Conservation (phyloP, 2,329 filamentous ascomycete genomes). For the Alternaria sp. region DNA sequence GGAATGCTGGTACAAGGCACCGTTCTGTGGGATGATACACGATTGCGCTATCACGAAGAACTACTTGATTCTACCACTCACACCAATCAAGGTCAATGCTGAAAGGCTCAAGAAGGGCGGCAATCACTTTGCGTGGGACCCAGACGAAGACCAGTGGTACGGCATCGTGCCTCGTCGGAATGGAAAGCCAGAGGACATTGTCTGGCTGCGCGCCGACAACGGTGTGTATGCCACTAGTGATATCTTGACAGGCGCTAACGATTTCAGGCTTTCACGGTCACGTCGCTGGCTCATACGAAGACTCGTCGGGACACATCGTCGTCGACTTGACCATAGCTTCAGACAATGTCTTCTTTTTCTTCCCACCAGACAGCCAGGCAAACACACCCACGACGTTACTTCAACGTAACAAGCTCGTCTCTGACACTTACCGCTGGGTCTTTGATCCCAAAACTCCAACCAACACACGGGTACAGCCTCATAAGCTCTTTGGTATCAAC, state of each 20-base stretch:
- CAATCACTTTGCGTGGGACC: constrained; percentile 52
- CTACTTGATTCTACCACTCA: constrained; percentile 48
- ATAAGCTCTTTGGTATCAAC: constrained; percentile 47
- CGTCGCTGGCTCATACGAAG: constrained; percentile 53
- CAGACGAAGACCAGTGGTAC: constrained; percentile 62
- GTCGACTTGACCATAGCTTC: constrained; percentile 50
- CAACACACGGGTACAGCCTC: constrained; percentile 36
- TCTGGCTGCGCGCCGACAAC: constrained; percentile 60
- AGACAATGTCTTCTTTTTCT: constrained; percentile 53
- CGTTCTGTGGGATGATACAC: constrained; percentile 50
- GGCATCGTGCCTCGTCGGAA: constrained; percentile 60
- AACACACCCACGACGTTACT: constrained; percentile 40
- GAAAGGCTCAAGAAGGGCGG: constrained; percentile 48
- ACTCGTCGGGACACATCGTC: constrained; percentile 44
- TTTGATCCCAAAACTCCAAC: constrained; percentile 45
- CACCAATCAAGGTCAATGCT: constrained; percentile 44
- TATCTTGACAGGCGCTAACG: not conserved
- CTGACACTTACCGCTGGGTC: constrained; percentile 49
- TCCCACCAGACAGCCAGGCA: constrained; percentile 46
- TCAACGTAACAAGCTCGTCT: constrained; percentile 51
- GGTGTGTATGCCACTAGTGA: constrained; percentile 41
- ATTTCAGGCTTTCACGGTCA: constrained; percentile 50
- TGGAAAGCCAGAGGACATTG: constrained; percentile 59
- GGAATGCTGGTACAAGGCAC: constrained; percentile 51
- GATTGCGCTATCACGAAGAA: constrained; percentile 50